A percentile compares a stretch with the other conserved stretches of the same genome.
Conservation (phyloP, 83 land plant species). For the Thuja plicata region DNA sequence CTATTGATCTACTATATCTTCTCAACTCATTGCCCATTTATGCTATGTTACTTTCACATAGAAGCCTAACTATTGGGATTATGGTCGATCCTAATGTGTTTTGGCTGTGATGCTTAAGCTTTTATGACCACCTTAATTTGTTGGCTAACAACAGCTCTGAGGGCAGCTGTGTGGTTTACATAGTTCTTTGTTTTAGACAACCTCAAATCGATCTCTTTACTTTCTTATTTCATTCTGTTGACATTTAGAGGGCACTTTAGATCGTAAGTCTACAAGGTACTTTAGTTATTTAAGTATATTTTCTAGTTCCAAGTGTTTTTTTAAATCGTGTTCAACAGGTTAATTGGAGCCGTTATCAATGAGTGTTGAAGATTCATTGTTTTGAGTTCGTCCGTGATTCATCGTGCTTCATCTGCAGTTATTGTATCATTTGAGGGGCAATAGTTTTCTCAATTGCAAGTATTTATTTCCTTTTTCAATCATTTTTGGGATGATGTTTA, state of each 20-base stretch:
- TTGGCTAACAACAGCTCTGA: neutral
- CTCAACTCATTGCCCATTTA: neutral
- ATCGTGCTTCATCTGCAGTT: neutral
- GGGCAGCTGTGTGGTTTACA: neutral
- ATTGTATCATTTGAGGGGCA: neutral
- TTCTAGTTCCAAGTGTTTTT: neutral
- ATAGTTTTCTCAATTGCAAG: neutral
- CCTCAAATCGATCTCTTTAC: neutral
- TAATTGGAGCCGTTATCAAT: neutral
- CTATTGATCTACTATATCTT: no score
- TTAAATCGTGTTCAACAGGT: neutral
- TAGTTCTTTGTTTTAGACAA: neutral
- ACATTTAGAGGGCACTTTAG: neutral
- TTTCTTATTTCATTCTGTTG: neutral
- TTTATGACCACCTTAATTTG: neutral
- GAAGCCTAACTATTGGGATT: neutral
- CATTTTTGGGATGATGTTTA: neutral
- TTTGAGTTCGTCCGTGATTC: neutral
- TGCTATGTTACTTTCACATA: neutral
- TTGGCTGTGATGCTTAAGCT: neutral
- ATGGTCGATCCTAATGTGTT: neutral
- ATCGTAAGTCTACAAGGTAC: neutral
- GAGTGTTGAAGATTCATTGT: neutral
- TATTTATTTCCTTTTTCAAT: neutral
- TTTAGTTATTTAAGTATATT: neutral